These are phyloP conservation scores for Backusella liffmaniae DNA, from an alignment of 192 early-diverging fungal genomes.

Conservation along the genomic window DNA sequence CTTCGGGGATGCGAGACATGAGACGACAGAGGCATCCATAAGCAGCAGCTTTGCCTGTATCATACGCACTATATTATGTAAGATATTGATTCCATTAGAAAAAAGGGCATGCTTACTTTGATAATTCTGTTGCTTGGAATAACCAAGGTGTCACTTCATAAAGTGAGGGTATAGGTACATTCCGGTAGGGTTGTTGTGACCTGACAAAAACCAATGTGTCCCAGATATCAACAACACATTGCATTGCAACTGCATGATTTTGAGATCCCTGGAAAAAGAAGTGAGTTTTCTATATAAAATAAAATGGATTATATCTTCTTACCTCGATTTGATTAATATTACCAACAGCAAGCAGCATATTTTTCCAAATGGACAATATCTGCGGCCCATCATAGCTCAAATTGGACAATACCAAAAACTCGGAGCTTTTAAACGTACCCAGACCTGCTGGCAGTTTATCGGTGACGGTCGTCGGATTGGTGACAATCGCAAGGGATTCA, in stretches of 20 bases:
- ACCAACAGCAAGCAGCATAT: constrained; percentile 74
- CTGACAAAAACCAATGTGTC: constrained; percentile 57
- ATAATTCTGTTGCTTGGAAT: constrained; percentile 66
- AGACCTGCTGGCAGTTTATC: constrained; percentile 44
- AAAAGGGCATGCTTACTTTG: constrained; percentile 27
- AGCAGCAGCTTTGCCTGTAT: constrained; percentile 63
- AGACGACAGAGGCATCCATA: constrained; percentile 71
- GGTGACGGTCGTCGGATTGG: constrained; percentile 35
- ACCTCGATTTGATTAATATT: constrained; percentile 71
- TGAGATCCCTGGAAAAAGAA: constrained; percentile 43
- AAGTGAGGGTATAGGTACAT: constrained; percentile 59
- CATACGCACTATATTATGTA: constrained; percentile 50
- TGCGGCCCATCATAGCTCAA: constrained; percentile 41
- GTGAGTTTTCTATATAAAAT: background rate
- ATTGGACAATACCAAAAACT: constrained; percentile 57
- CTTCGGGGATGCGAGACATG: constrained; percentile 76
- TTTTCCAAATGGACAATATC: constrained; percentile 69
- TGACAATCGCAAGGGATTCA: constrained; percentile 16
- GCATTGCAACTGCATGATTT: constrained; percentile 63
- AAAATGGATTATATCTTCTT: background rate
- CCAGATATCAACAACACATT: constrained; percentile 64
- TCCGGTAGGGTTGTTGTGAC: constrained; percentile 53
- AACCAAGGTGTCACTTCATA: constrained; percentile 80
- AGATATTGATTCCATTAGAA: background rate
- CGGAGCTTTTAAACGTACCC: constrained; percentile 46